These are phyloP conservation scores for Moniliella sp. DNA, from an alignment of 1,284 basidiomycete species.

Conservation along the genomic window DNA sequence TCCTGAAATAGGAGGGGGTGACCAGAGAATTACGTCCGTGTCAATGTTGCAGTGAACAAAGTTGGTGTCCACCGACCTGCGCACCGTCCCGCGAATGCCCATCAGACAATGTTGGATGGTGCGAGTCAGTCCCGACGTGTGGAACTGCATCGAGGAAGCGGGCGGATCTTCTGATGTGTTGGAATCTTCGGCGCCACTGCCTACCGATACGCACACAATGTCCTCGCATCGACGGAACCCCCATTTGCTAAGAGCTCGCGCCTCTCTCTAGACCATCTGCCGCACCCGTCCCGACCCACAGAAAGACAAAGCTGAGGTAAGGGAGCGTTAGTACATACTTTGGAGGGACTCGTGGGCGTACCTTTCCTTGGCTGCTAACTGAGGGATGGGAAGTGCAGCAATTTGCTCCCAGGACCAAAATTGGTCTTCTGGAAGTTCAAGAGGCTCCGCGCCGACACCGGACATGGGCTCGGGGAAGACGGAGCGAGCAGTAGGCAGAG, in stretches of 20 bases:
- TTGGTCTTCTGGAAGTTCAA: conserved; percentile 91
- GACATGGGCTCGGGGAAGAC: not conserved
- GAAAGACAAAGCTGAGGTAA: conserved; percentile 51
- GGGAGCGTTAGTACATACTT: conserved; percentile 47
- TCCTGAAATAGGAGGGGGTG: too few relatives aligned
- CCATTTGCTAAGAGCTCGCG: conserved; percentile 79
- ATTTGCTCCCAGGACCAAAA: conserved; percentile 60
- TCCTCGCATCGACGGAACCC: conserved; percentile 88
- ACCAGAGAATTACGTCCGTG: conserved; percentile 90
- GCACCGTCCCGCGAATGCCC: conserved; percentile 91
- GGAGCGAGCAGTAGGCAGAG: conserved; percentile 2
- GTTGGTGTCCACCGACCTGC: conserved; percentile 72
- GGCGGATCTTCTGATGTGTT: not conserved
- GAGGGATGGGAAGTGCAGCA: conserved; percentile 57
- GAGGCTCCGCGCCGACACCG: conserved; percentile 40
- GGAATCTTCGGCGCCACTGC: conserved; percentile 38
- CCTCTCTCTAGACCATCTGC: conserved; percentile 77
- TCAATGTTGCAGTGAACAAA: conserved; percentile 97
- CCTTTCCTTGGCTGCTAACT: conserved; percentile 51
- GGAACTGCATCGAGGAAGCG: not conserved
- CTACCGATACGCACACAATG: conserved; percentile 88
- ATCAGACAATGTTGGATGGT: conserved; percentile 63
- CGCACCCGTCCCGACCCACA: conserved; percentile 85
- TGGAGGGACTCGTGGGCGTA: conserved; percentile 56
- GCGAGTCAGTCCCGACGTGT: conserved; percentile 38